Percentiles rank a stretch among this genome's conserved stretches.
Evolutionary conservation across 2,329 filamentous ascomycete species (phyloP).

Genomic region (Alternaria viburni): DNA sequence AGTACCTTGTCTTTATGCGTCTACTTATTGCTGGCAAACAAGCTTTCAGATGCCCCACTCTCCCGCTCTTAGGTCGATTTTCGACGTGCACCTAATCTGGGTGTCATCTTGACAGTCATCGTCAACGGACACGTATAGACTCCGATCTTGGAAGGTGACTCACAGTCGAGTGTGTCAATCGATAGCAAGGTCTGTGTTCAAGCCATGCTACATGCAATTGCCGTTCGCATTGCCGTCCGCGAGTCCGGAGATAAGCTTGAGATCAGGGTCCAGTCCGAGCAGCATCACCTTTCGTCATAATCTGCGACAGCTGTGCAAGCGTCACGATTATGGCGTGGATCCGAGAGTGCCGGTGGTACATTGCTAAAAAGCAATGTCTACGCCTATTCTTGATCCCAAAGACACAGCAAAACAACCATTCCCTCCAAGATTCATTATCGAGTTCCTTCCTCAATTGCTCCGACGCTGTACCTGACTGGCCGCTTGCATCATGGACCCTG

Average conservation of each 20-base stretch:
- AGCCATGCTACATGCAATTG: not conserved
- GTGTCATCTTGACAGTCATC: not conserved
- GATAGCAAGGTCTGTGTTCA: not conserved
- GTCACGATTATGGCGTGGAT: conserved; percentile 12
- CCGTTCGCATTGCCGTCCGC: not conserved
- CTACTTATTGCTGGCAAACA: not conserved
- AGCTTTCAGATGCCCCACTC: conserved; percentile 5
- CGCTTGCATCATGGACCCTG: conserved; percentile 52
- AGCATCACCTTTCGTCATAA: conserved; percentile 16
- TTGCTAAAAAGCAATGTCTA: not conserved
- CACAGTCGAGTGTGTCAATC: not conserved
- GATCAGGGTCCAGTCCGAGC: conserved; percentile 6
- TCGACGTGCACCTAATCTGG: not conserved
- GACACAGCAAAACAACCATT: not conserved
- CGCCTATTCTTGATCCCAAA: not conserved
- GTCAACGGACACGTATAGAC: not conserved
- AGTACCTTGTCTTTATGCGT: not conserved
- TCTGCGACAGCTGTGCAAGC: conserved; percentile 4
- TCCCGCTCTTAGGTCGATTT: not conserved
- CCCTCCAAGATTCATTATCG: not conserved
- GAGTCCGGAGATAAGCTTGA: conserved; percentile 9
- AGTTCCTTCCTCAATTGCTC: not conserved
- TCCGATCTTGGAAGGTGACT: not conserved
- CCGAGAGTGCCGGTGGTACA: not conserved
- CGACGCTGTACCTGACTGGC: not conserved